These are phyloP conservation scores for Camellia lanceoleosa DNA, from an alignment of 148 eudicot species.

Conservation along the genomic window DNA sequence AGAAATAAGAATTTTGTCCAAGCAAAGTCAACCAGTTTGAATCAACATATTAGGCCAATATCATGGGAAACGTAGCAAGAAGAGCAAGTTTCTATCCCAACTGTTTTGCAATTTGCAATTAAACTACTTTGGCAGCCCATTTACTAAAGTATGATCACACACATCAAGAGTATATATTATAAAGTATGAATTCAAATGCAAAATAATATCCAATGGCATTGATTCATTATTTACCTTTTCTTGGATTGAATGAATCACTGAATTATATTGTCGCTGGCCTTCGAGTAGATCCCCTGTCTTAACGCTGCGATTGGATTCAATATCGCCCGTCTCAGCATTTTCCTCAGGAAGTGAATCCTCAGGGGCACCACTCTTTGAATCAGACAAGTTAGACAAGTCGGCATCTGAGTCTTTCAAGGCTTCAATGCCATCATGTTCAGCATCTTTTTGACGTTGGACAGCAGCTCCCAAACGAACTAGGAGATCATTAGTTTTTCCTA, in stretches of 20 bases:
- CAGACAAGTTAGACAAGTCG: constrained; percentile 40
- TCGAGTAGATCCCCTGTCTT: constrained; percentile 78
- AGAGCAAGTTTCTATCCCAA: background rate
- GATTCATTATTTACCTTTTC: constrained; percentile 57
- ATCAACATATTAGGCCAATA: background rate
- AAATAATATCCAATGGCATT: background rate
- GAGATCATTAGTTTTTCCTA: constrained; percentile 92
- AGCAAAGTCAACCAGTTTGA: too few relatives aligned
- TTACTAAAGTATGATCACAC: background rate
- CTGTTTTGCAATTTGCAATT: background rate
- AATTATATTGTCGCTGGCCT: constrained; percentile 92
- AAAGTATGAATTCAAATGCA: constrained; percentile 3
- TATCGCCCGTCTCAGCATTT: constrained; percentile 50
- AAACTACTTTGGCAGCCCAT: background rate
- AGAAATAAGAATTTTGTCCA: background rate
- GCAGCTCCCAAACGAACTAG: constrained; percentile 92
- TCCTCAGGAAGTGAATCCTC: constrained; percentile 46
- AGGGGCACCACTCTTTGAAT: constrained; percentile 42
- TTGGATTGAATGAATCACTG: constrained; percentile 90
- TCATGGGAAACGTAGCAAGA: background rate
- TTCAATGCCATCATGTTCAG: constrained; percentile 74
- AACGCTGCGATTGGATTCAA: constrained; percentile 29
- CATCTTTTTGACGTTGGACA: constrained; percentile 93
- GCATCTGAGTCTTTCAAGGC: constrained; percentile 54
- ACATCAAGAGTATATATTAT: background rate